Evolutionary conservation across 805 yeast species (phyloP).

Genomic region (Candida orba): DNA sequence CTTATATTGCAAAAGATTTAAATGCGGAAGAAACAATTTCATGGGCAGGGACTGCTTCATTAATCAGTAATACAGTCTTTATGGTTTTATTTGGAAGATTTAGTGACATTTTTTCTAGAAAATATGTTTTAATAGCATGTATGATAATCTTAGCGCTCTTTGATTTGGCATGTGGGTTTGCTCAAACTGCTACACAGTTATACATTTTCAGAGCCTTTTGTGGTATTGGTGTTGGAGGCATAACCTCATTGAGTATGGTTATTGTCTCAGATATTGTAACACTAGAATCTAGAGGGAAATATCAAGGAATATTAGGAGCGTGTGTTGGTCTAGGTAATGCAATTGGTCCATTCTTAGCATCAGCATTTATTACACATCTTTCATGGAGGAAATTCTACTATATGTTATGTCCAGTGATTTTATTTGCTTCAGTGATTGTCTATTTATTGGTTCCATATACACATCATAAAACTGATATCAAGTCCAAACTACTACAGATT

Average conservation of each 20-base stretch:
- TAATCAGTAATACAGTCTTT: constrained; percentile 44
- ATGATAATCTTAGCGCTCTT: constrained; percentile 33
- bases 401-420: constrained; percentile 28
- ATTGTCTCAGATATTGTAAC: constrained; percentile 49
- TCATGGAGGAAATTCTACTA: constrained; percentile 37
- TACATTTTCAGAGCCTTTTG: constrained; percentile 47
- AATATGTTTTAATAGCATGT: constrained; percentile 34
- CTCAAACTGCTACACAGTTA: constrained; percentile 40
- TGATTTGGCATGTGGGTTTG: constrained; percentile 46
- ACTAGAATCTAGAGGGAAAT: constrained; percentile 46
- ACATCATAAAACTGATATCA: constrained; percentile 16
- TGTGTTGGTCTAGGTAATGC: constrained; percentile 43
- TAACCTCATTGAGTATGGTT: constrained; percentile 43
- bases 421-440: constrained; percentile 1
- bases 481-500: constrained; percentile 29
- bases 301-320: constrained; percentile 47
- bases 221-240: constrained; percentile 52
- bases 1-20: constrained; percentile 41
- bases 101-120: constrained; percentile 50
- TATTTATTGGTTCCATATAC: constrained; percentile 23
- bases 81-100: constrained; percentile 47
- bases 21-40: constrained; percentile 41
- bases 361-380: constrained; percentile 27
- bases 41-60: constrained; percentile 53
- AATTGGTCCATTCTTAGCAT: constrained; percentile 37